Base-by-base conservation (phyloP, 306 rosid genomes). In the Erythrophleum fordii region DNA sequence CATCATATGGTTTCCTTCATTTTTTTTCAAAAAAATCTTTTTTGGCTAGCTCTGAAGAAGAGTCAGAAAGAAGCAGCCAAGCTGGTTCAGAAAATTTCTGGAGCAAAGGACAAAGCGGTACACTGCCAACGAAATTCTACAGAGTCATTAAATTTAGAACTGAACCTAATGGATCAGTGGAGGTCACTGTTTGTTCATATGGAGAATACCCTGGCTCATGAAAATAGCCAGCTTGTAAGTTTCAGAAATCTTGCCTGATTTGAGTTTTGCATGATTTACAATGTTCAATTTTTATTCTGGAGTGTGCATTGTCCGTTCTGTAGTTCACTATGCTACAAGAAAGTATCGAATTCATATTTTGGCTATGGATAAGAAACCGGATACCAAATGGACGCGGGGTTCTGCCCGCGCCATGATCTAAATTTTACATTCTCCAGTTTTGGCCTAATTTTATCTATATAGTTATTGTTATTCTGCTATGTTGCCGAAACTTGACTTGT, bases 181-280 rank as follows among this genome's bases (percentile, higher is more conserved):
- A 92, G 86, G 79, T 83, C 98, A 8, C 97, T 95, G 62, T 95
- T 93, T 84, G 84, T 72, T 86, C 89, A 86, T 55, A 88, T 88
- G 97, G 97, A 92, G 82, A 89, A 82, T 69, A 81, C 68, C 60
- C 82, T 91, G 64, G 87, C 79, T n/a, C 81, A 82, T 9, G 99
- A 95, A 80, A 84, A 81, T 77, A 87, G 56, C 77, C 93, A 90
- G 55, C 93, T 90, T 72, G 99, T 95, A 85, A 93, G 99, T 84
- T 78, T 66, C 81, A 46, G 17, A 69, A 74, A 76, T 73, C 59
- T 14, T 60, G 68, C 53, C 70, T 11, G 61, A 56, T 52, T 51
- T 25, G 10, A 71, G 39, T 52, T 68, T 65, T 53, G 25, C 44
- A 14, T 51, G 22, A 20, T 31, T 66, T 5, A 39, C 59, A 64